Base-by-base conservation (phyloP, 495 filamentous ascomycete species). In the Xylaria venustula region DNA sequence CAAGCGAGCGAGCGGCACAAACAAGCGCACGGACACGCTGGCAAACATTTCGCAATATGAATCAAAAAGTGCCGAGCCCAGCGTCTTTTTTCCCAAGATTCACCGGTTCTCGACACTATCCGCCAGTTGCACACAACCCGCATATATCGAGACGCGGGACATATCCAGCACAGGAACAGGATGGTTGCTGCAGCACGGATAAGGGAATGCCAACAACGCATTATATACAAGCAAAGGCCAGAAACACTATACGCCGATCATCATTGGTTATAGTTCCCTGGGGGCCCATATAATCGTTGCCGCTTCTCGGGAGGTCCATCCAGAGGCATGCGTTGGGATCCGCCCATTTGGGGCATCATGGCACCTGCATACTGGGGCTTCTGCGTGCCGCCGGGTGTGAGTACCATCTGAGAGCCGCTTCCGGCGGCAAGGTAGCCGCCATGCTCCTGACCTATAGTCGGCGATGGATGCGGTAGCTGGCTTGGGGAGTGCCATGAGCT, bases 401-500 rank as follows among this genome's bases (percentile, higher is more conserved):
- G 53, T 32, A 77, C 75, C 70, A 80, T 77, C 23, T 74, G 73
- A 11, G 69, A 70, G 25, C 71, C 68, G 32, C 71, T 74, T 9
- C 73, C 70, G 12, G 72, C 73, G 22, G 64, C 71, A 42, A 79
- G 66, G 53, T 78, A 79, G 47, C 72, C 72, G 30, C 71, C 72
- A 17, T 71, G 67, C 44, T 75, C 75, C 30, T 71, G 69, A 12
- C 41, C 62, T n/a, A 78, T 72, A 36, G 70, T 88, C 0, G 88
- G 81, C 17, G 88, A 82, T 60, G 87, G 81, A 41, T 85, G 85
- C 23, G 85, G 76, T 63, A 88, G 84, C 62, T 90, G 87, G 19
- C 82, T 78, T 0, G 89, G 88, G 22, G 89, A 90, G 70, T 91
- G 87, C 89, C 89, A 91, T 50, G 79, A 87, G 58, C 84, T 81